These are phyloP conservation scores for Colletotrichum sojae DNA, from an alignment of 2,329 filamentous ascomycete species.

Conservation along the genomic window DNA sequence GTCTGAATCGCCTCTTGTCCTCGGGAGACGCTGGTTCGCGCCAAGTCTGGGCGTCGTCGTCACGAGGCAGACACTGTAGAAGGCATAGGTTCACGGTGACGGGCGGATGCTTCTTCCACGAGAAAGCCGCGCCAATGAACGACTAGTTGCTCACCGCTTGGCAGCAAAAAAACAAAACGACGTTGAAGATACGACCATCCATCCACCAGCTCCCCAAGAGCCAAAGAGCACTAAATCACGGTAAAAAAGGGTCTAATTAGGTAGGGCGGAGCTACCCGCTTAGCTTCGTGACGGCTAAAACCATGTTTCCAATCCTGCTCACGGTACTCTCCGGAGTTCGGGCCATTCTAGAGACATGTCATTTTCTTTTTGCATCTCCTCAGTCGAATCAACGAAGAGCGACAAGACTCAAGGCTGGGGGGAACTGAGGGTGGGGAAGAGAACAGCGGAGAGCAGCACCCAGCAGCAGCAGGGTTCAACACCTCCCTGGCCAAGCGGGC, in stretches of 20 bases:
- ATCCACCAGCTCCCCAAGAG: neutral
- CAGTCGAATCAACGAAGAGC: too few species aligned
- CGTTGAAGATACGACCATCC: too few species aligned
- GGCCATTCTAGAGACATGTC: neutral
- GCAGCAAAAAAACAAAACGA: too few species aligned
- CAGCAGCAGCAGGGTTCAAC: neutral
- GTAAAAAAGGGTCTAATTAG: conserved; percentile 2
- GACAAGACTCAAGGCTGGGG: too few species aligned
- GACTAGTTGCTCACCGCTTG: too few species aligned
- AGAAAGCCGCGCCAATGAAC: neutral
- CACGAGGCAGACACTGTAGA: conserved; percentile 10
- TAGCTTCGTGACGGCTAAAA: conserved; percentile 1
- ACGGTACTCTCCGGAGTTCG: conserved; percentile 11
- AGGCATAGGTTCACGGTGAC: too few species aligned
- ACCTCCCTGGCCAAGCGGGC: neutral
- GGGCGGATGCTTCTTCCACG: neutral
- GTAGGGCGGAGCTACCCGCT: neutral
- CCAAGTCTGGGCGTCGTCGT: conserved; percentile 6
- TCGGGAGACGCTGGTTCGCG: neutral
- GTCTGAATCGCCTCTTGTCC: too few species aligned
- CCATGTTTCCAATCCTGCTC: conserved; percentile 6
- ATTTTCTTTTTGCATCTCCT: too few species aligned
- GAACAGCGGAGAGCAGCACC: too few species aligned
- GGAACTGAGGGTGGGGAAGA: too few species aligned
- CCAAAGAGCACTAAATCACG: neutral